Base-by-base conservation (phyloP, 106 monocot genomes). In the Allium cepa region DNA sequence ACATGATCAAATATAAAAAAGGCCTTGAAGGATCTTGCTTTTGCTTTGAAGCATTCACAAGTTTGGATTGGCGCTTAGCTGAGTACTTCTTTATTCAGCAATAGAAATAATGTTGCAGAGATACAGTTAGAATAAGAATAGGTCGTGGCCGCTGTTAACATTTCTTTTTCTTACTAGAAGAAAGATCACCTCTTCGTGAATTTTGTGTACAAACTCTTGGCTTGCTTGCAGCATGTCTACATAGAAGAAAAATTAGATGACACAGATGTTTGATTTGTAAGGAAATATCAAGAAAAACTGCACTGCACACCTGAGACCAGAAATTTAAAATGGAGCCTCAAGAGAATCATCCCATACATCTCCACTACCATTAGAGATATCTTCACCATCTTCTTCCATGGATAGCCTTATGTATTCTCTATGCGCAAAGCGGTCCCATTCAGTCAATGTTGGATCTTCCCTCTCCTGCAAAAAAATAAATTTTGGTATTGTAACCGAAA, bases 381-480 rank as follows among this genome's bases (percentile, higher is more conserved):
- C 87, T 73, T 94, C 94, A 72, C 78, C 88, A 87, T 97, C 96
- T 73, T 97, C 96, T 76, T 94, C 95, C 96, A 97, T 89, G 9
- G 96, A 88, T 26, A 97, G 76, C 74, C 96, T 79, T 13, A 97
- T 86, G 63, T 97, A 97, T 69, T 97, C 96, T 77, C 96, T 86
- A 45, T 77, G 88, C 28, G 96, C 96, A 82, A 97, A 97, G 3
- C 96, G 86, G 59, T 97, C 96, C 96, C 96, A 97, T 59, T 97
- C 96, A n/a, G 96, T 97, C 79, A 92, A 75, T 16, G 78, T 89
- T 57, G 96, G 96, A 75, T 97, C 76, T 74, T 97, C 92, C 48
- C 96, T 81, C 77, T 92, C 92, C 96, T 97, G 69, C 60, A 78
- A 14, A 45, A 57, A 47, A 47, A 45, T 51, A 46, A 5, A 49